These are phyloP conservation scores for Eimeria tenella DNA, from an alignment of 169 alveolate genomes.

Conservation along the genomic window DNA sequence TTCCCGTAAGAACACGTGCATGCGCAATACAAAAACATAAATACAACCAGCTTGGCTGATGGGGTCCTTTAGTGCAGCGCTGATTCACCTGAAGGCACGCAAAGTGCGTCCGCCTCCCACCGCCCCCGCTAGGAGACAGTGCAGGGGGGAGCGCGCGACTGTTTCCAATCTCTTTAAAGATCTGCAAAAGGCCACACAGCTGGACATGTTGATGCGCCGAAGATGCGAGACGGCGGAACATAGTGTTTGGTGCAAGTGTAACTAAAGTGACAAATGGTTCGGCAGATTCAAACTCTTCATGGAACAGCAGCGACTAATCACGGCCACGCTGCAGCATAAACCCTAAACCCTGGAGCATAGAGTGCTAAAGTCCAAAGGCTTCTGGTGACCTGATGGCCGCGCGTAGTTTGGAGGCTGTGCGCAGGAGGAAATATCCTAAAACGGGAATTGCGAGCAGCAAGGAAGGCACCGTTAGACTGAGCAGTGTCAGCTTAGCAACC, in stretches of 20 bases:
- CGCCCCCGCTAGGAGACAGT: constrained; percentile 63
- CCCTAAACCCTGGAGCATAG: no score
- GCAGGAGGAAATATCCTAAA: constrained; percentile 4
- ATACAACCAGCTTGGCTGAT: no score
- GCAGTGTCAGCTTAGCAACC: constrained; percentile 22
- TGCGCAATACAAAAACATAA: no score
- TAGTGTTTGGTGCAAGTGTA: no score
- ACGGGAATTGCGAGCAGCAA: constrained; percentile 25
- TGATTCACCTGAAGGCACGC: constrained; percentile 54
- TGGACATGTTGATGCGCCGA: background rate
- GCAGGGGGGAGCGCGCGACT: constrained; percentile 53
- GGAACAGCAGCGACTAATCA: background rate
- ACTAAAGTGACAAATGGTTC: no score
- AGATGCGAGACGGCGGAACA: no score
- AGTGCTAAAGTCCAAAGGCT: background rate
- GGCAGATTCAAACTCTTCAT: no score
- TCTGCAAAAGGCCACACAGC: background rate
- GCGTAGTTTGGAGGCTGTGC: constrained; percentile 7
- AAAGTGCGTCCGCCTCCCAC: constrained; percentile 54
- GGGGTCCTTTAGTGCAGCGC: no score
- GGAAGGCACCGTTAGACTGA: constrained; percentile 7
- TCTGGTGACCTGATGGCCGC: constrained; percentile 44
- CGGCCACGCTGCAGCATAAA: no score
- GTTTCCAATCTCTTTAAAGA: constrained; percentile 66
- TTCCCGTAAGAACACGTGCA: no score